These are phyloP conservation scores for Cicer pinnatifidum DNA, from an alignment of 306 rosid species.

Conservation along the genomic window DNA sequence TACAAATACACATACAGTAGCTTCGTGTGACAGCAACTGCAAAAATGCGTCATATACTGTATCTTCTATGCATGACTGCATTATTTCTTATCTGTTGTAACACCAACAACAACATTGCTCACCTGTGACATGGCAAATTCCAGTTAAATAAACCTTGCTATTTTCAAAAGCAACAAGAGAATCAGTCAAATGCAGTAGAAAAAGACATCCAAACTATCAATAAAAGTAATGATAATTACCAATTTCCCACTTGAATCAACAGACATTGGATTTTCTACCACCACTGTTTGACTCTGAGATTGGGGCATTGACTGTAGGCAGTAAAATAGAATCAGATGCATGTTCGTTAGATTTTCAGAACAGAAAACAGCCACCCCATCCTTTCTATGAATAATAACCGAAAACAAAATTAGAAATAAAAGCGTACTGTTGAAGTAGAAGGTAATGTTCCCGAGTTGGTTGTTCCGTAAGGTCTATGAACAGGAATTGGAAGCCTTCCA, in stretches of 20 bases:
- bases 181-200: conserved; percentile 26
- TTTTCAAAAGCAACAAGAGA: conserved; percentile 9
- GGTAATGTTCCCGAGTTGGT: conserved; percentile 63
- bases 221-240: conserved; percentile 54
- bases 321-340: conserved; percentile 33
- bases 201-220: neutral
- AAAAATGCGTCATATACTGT: conserved; percentile 41
- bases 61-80: conserved; percentile 29
- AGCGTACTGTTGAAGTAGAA: conserved; percentile 81
- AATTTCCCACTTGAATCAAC: conserved; percentile 91
- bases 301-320: conserved; percentile 59
- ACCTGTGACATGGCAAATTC: conserved; percentile 64
- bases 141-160: conserved; percentile 22
- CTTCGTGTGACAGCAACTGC: conserved; percentile 36
- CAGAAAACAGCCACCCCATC: conserved; percentile 5
- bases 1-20: conserved; percentile 49
- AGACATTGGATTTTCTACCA: conserved; percentile 97
- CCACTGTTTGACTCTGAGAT: conserved; percentile 88
- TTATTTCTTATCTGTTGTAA: conserved; percentile 85
- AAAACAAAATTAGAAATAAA: conserved; percentile 4
- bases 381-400: conserved; percentile 11
- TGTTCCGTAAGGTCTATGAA: conserved; percentile 75
- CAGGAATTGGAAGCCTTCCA: conserved; percentile 79
- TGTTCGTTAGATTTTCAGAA: conserved; percentile 20
- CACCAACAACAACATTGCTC: conserved; percentile 96